Conservation (phyloP, 2,329 filamentous ascomycete genomes). For the Albifimbria verrucaria region DNA sequence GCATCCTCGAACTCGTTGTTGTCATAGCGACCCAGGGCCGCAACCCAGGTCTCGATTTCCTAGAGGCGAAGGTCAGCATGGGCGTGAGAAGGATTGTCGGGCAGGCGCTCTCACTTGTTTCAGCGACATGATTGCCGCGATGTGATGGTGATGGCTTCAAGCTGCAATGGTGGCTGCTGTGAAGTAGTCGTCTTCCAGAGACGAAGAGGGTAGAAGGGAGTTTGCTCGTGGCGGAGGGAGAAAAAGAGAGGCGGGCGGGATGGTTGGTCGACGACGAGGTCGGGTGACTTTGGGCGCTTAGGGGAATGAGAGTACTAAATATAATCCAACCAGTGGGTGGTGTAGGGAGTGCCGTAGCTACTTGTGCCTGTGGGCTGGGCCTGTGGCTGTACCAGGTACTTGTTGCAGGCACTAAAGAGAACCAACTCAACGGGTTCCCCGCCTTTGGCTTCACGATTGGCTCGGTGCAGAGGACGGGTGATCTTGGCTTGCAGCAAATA, state of each 20-base stretch:
- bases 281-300: not conserved
- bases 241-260: not conserved
- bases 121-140: conserved; percentile 49
- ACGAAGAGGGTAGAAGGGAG: not conserved
- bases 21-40: conserved; percentile 87
- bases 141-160: conserved; percentile 17
- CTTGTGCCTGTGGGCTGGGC: not conserved
- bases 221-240: no score
- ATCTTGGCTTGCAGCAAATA: no score
- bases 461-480: no score
- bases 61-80: conserved; percentile 30
- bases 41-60: conserved; percentile 99
- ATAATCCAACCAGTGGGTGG: not conserved
- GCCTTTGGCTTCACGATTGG: no score
- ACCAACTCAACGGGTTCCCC: no score
- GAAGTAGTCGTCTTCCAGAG: conserved; percentile 3
- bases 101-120: conserved; percentile 47
- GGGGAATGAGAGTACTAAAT: not conserved
- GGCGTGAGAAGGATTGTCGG: conserved; percentile 1
- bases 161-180: conserved; percentile 5
- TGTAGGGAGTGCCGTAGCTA: no score
- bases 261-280: not conserved
- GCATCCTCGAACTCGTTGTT: conserved; percentile 96
- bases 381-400: not conserved
- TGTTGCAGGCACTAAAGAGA: no score